Conservation (phyloP, 192 early-diverging fungal species). For the Rhizophagus sp. region DNA sequence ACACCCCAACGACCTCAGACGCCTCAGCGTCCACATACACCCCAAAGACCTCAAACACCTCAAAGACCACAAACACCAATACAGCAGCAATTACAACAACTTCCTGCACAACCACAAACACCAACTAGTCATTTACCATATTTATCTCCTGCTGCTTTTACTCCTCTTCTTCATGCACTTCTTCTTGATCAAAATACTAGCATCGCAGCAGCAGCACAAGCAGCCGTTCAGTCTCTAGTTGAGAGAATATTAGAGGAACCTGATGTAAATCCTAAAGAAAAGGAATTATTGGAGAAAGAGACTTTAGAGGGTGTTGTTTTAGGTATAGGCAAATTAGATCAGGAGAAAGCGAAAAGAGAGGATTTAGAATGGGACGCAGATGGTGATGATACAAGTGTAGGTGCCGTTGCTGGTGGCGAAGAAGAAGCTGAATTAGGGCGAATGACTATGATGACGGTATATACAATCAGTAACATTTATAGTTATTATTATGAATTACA, state of each 20-base stretch:
- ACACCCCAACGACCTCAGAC: conserved; percentile 20
- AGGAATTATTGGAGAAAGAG: conserved; percentile 48
- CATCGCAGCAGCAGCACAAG: conserved; percentile 49
- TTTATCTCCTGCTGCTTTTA: conserved; percentile 43
- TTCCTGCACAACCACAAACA: conserved; percentile 17
- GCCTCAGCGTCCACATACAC: neutral
- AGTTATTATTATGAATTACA: neutral
- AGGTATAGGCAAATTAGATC: conserved; percentile 43
- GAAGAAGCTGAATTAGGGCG: conserved; percentile 44
- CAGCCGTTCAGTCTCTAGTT: conserved; percentile 46
- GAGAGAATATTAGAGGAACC: conserved; percentile 39
- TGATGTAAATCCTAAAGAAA: conserved; percentile 26
- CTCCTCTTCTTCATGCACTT: conserved; percentile 47
- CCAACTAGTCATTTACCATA: conserved; percentile 30
- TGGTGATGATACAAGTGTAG: conserved; percentile 18
- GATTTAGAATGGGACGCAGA: conserved; percentile 30
- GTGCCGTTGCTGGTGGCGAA: conserved; percentile 35
- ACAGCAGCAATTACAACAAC: conserved; percentile 6
- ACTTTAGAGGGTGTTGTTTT: conserved; percentile 53
- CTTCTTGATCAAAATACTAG: conserved; percentile 58
- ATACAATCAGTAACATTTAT: neutral
- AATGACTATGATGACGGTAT: conserved; percentile 46
- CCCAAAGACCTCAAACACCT: conserved; percentile 8
- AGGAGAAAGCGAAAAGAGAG: conserved; percentile 19
- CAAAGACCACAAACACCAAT: conserved; percentile 29